Conservation (phyloP, 164 flowering plant genomes). For the Protea cynaroides region DNA sequence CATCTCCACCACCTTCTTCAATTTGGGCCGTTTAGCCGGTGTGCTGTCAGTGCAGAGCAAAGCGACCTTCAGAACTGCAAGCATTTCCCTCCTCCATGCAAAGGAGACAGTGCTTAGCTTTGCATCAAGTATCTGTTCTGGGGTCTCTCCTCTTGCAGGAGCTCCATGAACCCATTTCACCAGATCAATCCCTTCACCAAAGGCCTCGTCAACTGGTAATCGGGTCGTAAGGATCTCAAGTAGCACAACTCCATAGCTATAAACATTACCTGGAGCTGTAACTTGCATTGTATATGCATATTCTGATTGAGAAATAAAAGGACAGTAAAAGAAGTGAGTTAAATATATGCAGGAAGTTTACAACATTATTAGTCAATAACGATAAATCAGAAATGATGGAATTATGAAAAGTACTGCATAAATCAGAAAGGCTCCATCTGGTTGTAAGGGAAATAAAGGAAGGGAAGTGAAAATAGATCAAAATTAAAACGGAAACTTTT, state of each 20-base stretch:
- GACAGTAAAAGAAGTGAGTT: background rate
- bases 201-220: constrained; percentile 82
- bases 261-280: constrained; percentile 97
- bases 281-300: constrained; percentile 99
- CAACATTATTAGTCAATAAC: background rate
- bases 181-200: constrained; percentile 93
- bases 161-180: constrained; percentile 98
- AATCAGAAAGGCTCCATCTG: background rate
- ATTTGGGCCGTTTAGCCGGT: constrained; percentile 89
- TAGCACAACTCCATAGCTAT: constrained; percentile 90
- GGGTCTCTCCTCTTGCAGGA: constrained; percentile 81
- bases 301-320: constrained; percentile 42
- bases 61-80: constrained; percentile 83
- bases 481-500: too few species aligned
- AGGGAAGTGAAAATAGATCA: too few species aligned
- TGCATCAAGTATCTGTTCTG: constrained; percentile 91
- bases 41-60: constrained; percentile 81
- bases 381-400: too few species aligned
- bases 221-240: constrained; percentile 90
- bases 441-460: too few species aligned
- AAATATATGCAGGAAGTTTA: background rate
- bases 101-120: constrained; percentile 91
- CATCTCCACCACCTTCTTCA: constrained; percentile 96
- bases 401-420: background rate
- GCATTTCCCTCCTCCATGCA: constrained; percentile 93